A percentile compares a stretch with the other conserved stretches of the same genome.
Evolutionary conservation across 2,329 filamentous ascomycete genomes (phyloP).

Genomic region (Neurospora sp.): DNA sequence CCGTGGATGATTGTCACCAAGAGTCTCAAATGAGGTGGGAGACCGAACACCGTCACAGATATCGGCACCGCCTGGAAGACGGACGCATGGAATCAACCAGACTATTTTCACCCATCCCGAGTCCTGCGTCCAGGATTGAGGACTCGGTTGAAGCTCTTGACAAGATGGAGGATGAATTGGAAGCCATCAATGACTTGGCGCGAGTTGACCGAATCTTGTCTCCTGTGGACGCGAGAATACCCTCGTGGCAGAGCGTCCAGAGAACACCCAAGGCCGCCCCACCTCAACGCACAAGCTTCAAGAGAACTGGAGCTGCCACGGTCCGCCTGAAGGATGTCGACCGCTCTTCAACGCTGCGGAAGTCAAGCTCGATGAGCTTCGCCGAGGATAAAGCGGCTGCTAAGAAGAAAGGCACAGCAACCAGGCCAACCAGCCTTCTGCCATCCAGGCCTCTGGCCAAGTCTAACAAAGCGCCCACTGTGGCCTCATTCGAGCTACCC

Average conservation of each 20-base stretch:
- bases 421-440: constrained; percentile 32
- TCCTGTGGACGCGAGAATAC: constrained; percentile 20
- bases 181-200: constrained; percentile 38
- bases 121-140: constrained; percentile 41
- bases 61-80: neutral
- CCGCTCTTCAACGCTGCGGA: constrained; percentile 29
- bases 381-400: constrained; percentile 22
- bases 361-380: constrained; percentile 31
- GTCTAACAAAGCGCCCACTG: constrained; percentile 44
- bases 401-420: constrained; percentile 16
- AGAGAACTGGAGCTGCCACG: constrained; percentile 27
- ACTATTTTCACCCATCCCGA: constrained; percentile 4
- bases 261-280: constrained; percentile 6
- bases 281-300: constrained; percentile 12
- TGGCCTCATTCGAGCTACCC: constrained; percentile 51
- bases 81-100: constrained; percentile 1
- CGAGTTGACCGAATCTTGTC: constrained; percentile 25
- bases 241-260: constrained; percentile 8
- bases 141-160: constrained; percentile 56
- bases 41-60: neutral
- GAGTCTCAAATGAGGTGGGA: neutral
- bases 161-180: constrained; percentile 50
- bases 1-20: neutral
- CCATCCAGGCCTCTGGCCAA: constrained; percentile 38
- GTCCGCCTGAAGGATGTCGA: constrained; percentile 32